Evolutionary conservation across 192 early-diverging fungal genomes (phyloP).

Genomic region (Coemansia sp.): DNA sequence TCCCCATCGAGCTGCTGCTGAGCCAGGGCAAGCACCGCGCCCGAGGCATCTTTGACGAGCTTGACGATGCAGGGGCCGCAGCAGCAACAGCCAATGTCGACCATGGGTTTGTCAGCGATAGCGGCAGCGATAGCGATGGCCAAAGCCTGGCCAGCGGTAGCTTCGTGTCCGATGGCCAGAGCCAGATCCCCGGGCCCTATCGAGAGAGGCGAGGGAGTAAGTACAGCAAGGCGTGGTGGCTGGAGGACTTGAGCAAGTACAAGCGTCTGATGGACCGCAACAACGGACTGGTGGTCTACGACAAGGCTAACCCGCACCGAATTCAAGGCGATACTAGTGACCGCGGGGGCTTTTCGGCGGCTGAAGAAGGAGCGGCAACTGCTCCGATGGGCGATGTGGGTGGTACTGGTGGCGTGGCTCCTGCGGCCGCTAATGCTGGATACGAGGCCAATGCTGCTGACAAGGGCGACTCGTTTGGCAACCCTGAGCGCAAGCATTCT

Average conservation of each 20-base stretch:
- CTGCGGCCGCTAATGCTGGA: background rate
- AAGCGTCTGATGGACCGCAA: conserved; percentile 57
- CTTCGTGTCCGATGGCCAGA: background rate
- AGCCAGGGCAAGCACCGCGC: conserved; percentile 39
- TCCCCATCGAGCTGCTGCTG: conserved; percentile 59
- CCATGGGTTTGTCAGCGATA: background rate
- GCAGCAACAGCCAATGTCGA: background rate
- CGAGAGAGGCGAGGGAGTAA: conserved; percentile 5
- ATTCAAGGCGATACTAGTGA: conserved; percentile 48
- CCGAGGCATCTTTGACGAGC: conserved; percentile 48
- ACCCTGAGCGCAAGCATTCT: background rate
- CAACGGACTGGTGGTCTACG: conserved; percentile 53
- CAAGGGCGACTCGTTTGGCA: too few relatives aligned
- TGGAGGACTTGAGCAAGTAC: conserved; percentile 51
- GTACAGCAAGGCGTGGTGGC: conserved; percentile 44
- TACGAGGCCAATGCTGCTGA: background rate
- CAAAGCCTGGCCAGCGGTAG: background rate
- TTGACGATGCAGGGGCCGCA: too few relatives aligned
- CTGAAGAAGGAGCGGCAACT: background rate
- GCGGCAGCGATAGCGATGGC: background rate
- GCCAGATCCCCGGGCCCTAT: background rate
- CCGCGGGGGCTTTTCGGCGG: background rate
- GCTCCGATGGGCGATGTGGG: background rate
- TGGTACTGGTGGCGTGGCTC: background rate
- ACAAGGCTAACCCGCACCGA: conserved; percentile 57